Evolutionary conservation across 192 early-diverging fungal genomes (phyloP).

Genomic region (Spizellomyces punctatus): DNA sequence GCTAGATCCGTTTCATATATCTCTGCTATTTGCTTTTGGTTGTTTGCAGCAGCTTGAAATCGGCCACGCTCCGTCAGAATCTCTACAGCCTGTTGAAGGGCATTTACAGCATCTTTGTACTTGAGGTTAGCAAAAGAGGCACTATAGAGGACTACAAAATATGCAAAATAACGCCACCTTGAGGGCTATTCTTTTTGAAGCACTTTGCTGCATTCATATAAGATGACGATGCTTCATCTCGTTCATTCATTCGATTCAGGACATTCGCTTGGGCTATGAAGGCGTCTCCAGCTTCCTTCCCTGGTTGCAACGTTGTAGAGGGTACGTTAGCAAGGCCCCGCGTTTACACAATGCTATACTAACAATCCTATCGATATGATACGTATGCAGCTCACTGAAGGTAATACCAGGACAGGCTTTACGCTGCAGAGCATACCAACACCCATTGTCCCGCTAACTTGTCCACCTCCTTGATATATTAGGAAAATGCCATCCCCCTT

Average conservation of each 20-base stretch:
- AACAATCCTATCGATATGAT: not conserved
- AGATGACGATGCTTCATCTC: conserved; percentile 82
- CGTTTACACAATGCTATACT: not conserved
- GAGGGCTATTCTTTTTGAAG: conserved; percentile 83
- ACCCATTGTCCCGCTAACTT: too few species aligned
- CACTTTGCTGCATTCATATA: conserved; percentile 88
- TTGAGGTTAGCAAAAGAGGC: not conserved
- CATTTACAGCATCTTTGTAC: conserved; percentile 65
- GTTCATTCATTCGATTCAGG: conserved; percentile 73
- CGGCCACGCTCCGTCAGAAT: conserved; percentile 84
- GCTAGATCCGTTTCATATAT: conserved; percentile 86
- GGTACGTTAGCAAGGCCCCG: conserved; percentile 11
- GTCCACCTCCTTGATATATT: too few species aligned
- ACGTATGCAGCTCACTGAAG: not conserved
- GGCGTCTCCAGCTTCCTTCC: conserved; percentile 93
- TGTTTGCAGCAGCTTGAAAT: conserved; percentile 88
- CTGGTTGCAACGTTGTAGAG: conserved; percentile 39
- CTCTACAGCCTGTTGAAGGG: conserved; percentile 76
- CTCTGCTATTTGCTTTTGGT: conserved; percentile 92
- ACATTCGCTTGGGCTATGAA: conserved; percentile 83
- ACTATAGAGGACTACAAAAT: not conserved
- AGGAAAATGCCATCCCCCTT: too few species aligned
- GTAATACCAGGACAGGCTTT: too few species aligned
- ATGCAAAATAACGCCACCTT: conserved; percentile 46
- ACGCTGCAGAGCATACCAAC: too few species aligned